A percentile compares a stretch with the other conserved stretches of the same genome.
Evolutionary conservation across 2,329 filamentous ascomycete genomes (phyloP).

Genomic region (Xylariaceae sp.): DNA sequence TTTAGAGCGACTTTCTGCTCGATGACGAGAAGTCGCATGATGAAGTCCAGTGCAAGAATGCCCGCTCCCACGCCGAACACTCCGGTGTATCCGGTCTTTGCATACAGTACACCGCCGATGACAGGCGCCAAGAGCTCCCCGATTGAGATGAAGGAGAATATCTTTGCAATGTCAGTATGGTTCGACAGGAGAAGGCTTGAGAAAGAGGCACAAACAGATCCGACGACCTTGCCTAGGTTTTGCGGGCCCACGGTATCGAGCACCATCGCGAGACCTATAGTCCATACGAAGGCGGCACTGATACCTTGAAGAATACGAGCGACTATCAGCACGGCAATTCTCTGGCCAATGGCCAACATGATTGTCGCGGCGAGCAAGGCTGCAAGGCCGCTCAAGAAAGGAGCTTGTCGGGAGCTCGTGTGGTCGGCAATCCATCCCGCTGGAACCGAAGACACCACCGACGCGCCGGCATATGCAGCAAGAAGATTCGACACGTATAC

Average conservation of each 20-base stretch:
- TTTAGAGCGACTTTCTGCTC: slow-evolving; percentile 63
- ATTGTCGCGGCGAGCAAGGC: slow-evolving; percentile 60
- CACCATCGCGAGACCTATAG: slow-evolving; percentile 57
- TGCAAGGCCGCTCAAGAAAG: slow-evolving; percentile 62
- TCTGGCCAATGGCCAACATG: slow-evolving; percentile 57
- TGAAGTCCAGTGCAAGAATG: slow-evolving; percentile 62
- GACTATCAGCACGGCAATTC: slow-evolving; percentile 52
- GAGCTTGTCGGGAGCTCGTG: slow-evolving; percentile 57
- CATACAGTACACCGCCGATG: slow-evolving; percentile 65
- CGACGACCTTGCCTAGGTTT: slow-evolving; percentile 66
- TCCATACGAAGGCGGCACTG: slow-evolving; percentile 64
- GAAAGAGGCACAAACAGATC: slow-evolving; percentile 47
- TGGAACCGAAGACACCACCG: slow-evolving; percentile 56
- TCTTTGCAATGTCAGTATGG: slow-evolving; percentile 36
- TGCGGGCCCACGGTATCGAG: slow-evolving; percentile 61
- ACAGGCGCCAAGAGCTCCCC: slow-evolving; percentile 63
- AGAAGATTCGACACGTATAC: slow-evolving; percentile 58
- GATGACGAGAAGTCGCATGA: slow-evolving; percentile 65
- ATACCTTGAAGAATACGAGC: slow-evolving; percentile 64
- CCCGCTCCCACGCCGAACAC: slow-evolving; percentile 64
- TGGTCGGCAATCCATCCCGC: slow-evolving; percentile 62
- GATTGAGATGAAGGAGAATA: slow-evolving; percentile 64
- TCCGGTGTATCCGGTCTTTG: slow-evolving; percentile 61
- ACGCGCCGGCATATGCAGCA: slow-evolving; percentile 59
- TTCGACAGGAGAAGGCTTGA: neutral